Percentiles rank a stretch among this genome's conserved stretches.
Conservation (phyloP, 345 rosid species). For the Acer yangbiense region DNA sequence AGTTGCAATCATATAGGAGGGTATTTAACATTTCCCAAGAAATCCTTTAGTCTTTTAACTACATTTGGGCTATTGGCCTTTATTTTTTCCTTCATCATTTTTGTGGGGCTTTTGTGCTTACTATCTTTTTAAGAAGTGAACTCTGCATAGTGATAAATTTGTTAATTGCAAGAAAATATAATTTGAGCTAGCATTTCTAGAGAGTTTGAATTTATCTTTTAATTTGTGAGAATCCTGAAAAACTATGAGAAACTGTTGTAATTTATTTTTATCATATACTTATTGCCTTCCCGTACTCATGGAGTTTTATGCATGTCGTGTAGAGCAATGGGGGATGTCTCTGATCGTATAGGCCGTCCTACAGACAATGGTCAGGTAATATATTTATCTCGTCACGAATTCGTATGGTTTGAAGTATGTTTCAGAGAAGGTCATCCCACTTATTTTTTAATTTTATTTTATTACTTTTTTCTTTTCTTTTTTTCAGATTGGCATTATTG, state of each 20-base stretch:
- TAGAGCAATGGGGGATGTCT: conserved; percentile 96
- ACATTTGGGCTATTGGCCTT: background rate
- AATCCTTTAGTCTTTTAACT: background rate
- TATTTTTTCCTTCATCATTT: background rate
- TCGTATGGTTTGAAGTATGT: conserved; percentile 1
- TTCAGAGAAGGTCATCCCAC: background rate
- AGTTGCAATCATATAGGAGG: background rate
- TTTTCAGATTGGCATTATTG: conserved; percentile 87
- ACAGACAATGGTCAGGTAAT: conserved; percentile 95
- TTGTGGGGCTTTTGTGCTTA: background rate
- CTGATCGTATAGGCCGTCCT: conserved; percentile 89
- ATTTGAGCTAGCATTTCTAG: background rate
- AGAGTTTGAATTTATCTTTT: background rate
- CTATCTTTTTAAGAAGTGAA: background rate
- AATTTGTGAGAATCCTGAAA: background rate
- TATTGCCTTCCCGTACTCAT: conserved; percentile 5
- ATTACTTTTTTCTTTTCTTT: conserved; percentile 11
- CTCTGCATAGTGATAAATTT: background rate
- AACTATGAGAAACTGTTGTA: background rate
- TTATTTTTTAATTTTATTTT: too few relatives aligned
- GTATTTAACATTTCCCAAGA: background rate
- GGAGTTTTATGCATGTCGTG: conserved; percentile 14
- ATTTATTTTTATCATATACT: background rate
- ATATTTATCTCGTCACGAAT: background rate
- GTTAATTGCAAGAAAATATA: background rate